Conservation (phyloP, 139 green algal species). For the Chlamydomonas urium region DNA sequence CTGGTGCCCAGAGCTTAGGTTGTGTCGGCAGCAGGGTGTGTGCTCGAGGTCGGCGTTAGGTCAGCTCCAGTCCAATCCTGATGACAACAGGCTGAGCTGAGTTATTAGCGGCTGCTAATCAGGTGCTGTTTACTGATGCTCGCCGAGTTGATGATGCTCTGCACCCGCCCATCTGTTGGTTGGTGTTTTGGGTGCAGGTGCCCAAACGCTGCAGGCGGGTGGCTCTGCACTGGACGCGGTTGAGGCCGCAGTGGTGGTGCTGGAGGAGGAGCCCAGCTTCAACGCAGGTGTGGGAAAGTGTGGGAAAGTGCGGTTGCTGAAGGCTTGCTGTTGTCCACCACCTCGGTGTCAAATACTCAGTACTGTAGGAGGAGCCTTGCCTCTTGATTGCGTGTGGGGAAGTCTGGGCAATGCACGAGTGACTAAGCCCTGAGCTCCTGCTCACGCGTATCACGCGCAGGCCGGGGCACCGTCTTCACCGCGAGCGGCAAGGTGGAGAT, state of each 20-base stretch:
- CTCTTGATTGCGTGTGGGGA: not conserved
- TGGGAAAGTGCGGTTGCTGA: not conserved
- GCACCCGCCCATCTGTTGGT: too few species aligned
- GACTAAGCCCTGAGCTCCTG: not conserved
- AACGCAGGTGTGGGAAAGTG: slow-evolving; percentile 24
- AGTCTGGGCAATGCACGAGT: not conserved
- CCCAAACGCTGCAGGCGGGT: slow-evolving; percentile 13
- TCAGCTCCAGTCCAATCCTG: not conserved
- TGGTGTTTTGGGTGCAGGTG: slow-evolving; percentile 1
- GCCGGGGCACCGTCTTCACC: slow-evolving; percentile 11
- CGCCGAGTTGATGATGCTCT: too few species aligned
- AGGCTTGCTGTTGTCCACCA: not conserved
- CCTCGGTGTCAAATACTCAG: not conserved
- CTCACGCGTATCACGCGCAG: not conserved
- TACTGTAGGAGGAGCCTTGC: not conserved
- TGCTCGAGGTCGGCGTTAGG: too few species aligned
- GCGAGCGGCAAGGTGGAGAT: slow-evolving; percentile 5
- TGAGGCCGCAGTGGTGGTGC: slow-evolving; percentile 15
- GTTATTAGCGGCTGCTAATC: too few species aligned
- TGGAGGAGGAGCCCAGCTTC: slow-evolving; percentile 36
- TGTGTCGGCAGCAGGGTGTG: too few species aligned
- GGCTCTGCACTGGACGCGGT: slow-evolving; percentile 34
- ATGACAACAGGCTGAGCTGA: not conserved
- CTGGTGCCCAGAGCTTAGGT: too few species aligned
- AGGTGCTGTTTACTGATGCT: too few species aligned